These are phyloP conservation scores for Aspergillus fructus DNA, from an alignment of 2,329 filamentous ascomycete genomes.

Conservation along the genomic window DNA sequence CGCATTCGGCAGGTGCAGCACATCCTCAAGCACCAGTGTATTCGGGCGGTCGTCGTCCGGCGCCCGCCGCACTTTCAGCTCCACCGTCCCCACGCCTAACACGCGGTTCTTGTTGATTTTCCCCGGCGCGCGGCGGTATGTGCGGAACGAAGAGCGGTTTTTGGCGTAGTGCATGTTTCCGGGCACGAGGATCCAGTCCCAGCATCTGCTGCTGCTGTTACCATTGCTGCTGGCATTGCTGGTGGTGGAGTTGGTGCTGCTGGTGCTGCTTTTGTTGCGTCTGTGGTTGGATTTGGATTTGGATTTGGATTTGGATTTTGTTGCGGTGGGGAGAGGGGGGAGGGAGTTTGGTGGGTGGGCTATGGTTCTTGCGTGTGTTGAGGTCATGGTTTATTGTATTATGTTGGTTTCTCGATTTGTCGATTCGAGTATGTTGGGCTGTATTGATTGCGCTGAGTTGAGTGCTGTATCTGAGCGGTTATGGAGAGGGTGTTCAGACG, in stretches of 20 bases:
- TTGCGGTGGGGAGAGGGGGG: too few relatives aligned
- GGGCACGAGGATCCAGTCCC: constrained; percentile 19
- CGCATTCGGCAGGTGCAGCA: constrained; percentile 22
- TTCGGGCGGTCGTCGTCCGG: constrained; percentile 13
- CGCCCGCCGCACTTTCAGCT: constrained; percentile 16
- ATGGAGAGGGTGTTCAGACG: too few relatives aligned
- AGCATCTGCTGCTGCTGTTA: constrained; percentile 13
- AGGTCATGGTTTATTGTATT: too few relatives aligned
- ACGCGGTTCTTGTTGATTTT: constrained; percentile 17
- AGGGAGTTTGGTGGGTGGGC: too few relatives aligned
- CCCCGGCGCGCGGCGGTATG: constrained; percentile 20
- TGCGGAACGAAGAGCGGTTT: constrained; percentile 21
- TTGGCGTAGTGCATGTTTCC: constrained; percentile 24
- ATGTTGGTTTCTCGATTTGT: too few relatives aligned
- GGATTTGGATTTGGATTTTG: neutral
- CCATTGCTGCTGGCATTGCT: neutral
- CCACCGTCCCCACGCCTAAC: constrained; percentile 20
- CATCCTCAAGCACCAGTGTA: constrained; percentile 17
- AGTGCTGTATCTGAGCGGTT: too few relatives aligned
- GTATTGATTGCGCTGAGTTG: too few relatives aligned
- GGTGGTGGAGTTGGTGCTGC: neutral
- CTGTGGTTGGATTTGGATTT: neutral
- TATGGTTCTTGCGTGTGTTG: too few relatives aligned
- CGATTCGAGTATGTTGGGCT: too few relatives aligned
- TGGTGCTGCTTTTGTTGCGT: neutral